Percentiles rank a stretch among this genome's conserved stretches.
phyloP scores from a whole-genome alignment of 1,284 basidiomycete genomes.

The Puccinia triticina region DNA sequence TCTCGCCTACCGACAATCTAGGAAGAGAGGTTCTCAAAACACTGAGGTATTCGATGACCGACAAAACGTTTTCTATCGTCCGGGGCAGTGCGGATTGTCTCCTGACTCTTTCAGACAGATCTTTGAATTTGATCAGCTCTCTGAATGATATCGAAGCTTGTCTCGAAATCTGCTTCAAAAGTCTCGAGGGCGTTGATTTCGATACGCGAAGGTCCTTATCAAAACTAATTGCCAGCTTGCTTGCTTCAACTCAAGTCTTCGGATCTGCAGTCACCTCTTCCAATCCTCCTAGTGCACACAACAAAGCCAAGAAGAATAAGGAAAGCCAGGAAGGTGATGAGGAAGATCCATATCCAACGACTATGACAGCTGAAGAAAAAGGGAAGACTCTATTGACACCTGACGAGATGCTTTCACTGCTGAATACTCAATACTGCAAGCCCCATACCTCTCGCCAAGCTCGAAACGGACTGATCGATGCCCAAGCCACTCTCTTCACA shows the following conservation, averaged over 20 bases:
- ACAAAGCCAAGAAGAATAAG: slow-evolving; percentile 66
- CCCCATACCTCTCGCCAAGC: slow-evolving; percentile 67
- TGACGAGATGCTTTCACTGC: slow-evolving; percentile 76
- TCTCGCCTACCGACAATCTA: slow-evolving; percentile 70
- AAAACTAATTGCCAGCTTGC: slow-evolving; percentile 77
- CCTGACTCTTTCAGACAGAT: slow-evolving; percentile 55
- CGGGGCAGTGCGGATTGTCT: slow-evolving; percentile 67
- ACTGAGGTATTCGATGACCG: slow-evolving; percentile 73
- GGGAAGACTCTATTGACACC: slow-evolving; percentile 75
- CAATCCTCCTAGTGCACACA: slow-evolving; percentile 60
- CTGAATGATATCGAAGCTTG: slow-evolving; percentile 75
- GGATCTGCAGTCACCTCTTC: slow-evolving; percentile 59
- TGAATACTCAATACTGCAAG: slow-evolving; percentile 80
- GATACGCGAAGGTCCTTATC: slow-evolving; percentile 78
- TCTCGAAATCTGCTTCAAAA: slow-evolving; percentile 71
- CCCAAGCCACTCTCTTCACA: slow-evolving; percentile 78
- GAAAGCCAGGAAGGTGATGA: slow-evolving; percentile 67
- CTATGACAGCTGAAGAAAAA: slow-evolving; percentile 66
- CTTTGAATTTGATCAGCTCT: slow-evolving; percentile 58
- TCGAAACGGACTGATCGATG: slow-evolving; percentile 83
- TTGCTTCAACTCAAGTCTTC: slow-evolving; percentile 81
- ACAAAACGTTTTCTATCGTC: slow-evolving; percentile 84
- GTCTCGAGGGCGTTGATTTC: slow-evolving; percentile 80
- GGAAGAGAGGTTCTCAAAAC: slow-evolving; percentile 84
- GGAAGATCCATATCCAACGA: slow-evolving; percentile 64